Conservation (phyloP, 805 yeast genomes). For the Schizosaccharomyces lindneri region DNA sequence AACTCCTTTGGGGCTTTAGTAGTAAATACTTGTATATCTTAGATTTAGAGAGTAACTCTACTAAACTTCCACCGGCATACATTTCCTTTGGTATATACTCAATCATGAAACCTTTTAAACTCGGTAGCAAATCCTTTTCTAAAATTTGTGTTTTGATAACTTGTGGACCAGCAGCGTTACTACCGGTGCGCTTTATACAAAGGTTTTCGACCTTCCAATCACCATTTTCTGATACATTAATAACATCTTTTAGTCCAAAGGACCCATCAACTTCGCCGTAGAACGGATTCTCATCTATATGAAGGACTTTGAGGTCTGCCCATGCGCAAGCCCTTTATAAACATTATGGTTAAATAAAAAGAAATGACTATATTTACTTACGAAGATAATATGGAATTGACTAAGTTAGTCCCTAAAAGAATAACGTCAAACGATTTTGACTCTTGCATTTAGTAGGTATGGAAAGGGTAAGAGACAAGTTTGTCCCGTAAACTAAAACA, state of each 20-base stretch:
- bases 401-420: neutral
- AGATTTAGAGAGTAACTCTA: neutral
- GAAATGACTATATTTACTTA: neutral
- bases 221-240: neutral
- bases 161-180: neutral
- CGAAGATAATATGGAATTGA: neutral
- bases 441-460: neutral
- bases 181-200: neutral
- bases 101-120: neutral
- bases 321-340: neutral
- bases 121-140: neutral
- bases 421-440: neutral
- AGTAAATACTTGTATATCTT: neutral
- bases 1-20: neutral
- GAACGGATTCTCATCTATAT: neutral
- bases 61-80: neutral
- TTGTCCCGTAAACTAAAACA: neutral
- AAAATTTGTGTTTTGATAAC: neutral
- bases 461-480: neutral
- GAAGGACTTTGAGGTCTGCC: neutral
- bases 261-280: slow-evolving; percentile 1
- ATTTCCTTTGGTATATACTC: neutral
- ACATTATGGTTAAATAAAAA: neutral
- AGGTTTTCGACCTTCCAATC: neutral
- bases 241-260: neutral